Conservation (phyloP, 1,139 yeast species). For the Blastobotrys capitulatus region DNA sequence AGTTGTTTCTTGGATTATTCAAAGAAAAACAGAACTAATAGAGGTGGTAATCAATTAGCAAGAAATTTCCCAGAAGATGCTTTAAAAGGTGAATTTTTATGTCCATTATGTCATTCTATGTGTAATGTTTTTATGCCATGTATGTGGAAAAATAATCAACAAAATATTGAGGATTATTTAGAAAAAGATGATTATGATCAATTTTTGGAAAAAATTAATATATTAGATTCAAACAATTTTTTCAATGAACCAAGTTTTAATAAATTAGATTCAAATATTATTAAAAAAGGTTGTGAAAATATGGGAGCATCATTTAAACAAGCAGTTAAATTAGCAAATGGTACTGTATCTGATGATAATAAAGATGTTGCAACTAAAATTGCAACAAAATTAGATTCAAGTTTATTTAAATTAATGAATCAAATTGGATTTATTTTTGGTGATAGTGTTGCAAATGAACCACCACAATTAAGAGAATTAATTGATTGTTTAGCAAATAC, state of each 20-base stretch:
- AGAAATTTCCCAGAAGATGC: constrained; percentile 75
- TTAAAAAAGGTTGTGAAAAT: constrained; percentile 7
- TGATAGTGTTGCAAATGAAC: not conserved
- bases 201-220: not conserved
- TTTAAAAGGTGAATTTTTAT: constrained; percentile 67
- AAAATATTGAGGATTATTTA: constrained; percentile 13
- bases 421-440: not conserved
- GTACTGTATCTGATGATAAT: not conserved
- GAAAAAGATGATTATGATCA: not conserved
- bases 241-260: not conserved
- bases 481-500: constrained; percentile 41
- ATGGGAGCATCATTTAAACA: constrained; percentile 2
- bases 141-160: constrained; percentile 37
- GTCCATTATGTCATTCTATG: constrained; percentile 88
- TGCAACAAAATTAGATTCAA: not conserved
- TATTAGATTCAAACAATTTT: not conserved
- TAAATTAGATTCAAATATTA: not conserved
- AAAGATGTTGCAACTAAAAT: not conserved
- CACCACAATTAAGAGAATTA: not conserved
- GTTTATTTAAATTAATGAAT: not conserved
- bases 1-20: constrained; percentile 66
- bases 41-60: constrained; percentile 54
- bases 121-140: constrained; percentile 81
- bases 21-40: constrained; percentile 48
- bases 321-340: not conserved